A percentile compares a stretch with the other conserved stretches of the same genome.
Conservation (phyloP, 805 yeast genomes). For the Teunomyces lycoperdinae region DNA sequence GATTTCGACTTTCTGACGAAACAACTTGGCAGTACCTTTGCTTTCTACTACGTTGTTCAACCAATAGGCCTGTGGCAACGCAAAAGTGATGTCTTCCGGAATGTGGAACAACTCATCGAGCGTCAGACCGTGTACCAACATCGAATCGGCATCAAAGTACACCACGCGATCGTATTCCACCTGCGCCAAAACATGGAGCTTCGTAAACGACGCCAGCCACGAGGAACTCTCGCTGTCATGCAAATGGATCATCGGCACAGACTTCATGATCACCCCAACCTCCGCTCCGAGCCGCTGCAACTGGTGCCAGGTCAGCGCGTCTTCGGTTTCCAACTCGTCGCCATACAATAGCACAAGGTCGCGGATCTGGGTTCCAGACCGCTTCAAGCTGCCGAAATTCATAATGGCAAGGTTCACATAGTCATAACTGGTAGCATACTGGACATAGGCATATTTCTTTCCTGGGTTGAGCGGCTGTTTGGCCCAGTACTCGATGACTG, state of each 20-base stretch:
- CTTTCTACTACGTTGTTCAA: slow-evolving; percentile 19
- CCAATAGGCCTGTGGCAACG: slow-evolving; percentile 39
- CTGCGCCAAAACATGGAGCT: slow-evolving; percentile 50
- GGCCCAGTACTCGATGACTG: slow-evolving; percentile 16
- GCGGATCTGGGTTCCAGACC: slow-evolving; percentile 36
- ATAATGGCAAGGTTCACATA: slow-evolving; percentile 54
- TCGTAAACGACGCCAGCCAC: slow-evolving; percentile 56
- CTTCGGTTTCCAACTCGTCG: slow-evolving; percentile 12
- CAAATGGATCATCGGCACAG: slow-evolving; percentile 17
- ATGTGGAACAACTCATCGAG: slow-evolving; percentile 31
- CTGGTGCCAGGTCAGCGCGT: slow-evolving; percentile 11
- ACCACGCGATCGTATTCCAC: slow-evolving; percentile 51
- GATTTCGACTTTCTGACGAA: slow-evolving; percentile 10
- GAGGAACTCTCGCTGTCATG: slow-evolving; percentile 17
- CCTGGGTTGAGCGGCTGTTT: slow-evolving; percentile 4
- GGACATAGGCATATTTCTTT: slow-evolving; percentile 50
- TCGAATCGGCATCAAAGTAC: slow-evolving; percentile 58
- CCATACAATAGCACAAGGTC: slow-evolving; percentile 46
- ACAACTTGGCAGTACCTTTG: slow-evolving; percentile 4
- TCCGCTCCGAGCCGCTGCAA: slow-evolving; percentile 13
- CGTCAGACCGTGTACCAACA: slow-evolving; percentile 26
- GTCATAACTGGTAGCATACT: slow-evolving; percentile 53
- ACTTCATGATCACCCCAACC: slow-evolving; percentile 23
- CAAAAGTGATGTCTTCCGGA: slow-evolving; percentile 22
- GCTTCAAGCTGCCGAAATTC: slow-evolving; percentile 37